Evolutionary conservation across 352 stramenopile species (phyloP), one percentile per base, ranked within the genome.

Genomic region (Phytopythium litorale): DNA sequence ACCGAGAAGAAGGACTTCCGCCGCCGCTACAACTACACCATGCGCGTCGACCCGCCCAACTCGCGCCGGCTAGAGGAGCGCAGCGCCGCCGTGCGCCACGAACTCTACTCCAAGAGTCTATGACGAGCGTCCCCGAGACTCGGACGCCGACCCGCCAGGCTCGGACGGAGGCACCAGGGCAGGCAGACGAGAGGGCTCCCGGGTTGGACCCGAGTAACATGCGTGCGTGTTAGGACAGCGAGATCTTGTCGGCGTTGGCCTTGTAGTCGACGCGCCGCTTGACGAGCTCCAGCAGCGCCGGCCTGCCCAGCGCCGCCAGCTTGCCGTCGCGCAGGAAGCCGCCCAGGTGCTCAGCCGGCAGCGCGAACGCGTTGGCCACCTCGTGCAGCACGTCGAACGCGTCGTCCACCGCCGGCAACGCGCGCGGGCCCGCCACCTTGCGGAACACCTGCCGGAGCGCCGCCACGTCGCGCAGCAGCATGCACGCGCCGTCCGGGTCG

Each of bases 1-100:
- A 94, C 84, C 1, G 91, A 97, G 71, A 93, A 95, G 65, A 94
- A 94, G 38, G 83, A 97, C 58, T 97, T 97, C 57, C 87, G 89
- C 38, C 78, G 89, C 42, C 75, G 88, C 43, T 97, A 97, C 75
- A 97, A 96, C 62, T 94, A 92, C 65, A 93, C 86, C 2, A 93
- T 97, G 75, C 84, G 86, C 37, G 85, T 96, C 46, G 81, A 94
- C 43, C 81, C 87, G 28, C 86, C 87, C 40, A 95, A 96, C 63
- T 94, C 88, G 49, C 89, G 88, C 65, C 84, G 85, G 3, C 73
- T 96, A 38, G 88, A 96, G 68, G 88, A 96, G 60, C 75, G 86
- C 53, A 91, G 79, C 60, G 87, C 87, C 45, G 87, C 87, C 38
- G 76, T 96, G 40, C 84, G 84, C 45, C 63, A 92, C 56, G 87